Conservation (phyloP, 2,329 filamentous ascomycete genomes). For the Arthroderma sp. region DNA sequence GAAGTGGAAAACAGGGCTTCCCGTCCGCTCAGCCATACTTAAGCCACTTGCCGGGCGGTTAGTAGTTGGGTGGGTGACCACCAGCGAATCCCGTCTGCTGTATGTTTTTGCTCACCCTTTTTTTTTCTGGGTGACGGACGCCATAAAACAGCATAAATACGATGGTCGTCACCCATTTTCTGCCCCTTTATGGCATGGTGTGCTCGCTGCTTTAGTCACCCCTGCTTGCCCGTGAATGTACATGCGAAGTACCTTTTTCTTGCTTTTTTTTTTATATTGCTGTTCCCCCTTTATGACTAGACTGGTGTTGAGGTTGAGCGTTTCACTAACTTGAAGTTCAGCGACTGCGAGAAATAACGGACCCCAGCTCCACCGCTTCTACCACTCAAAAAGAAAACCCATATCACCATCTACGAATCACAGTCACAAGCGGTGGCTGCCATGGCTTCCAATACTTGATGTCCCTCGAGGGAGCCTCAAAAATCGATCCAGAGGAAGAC, state of each 20-base stretch:
- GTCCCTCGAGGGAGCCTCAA: slow-evolving; percentile 52
- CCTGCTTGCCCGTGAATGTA: too few relatives aligned
- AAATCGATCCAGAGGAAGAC: slow-evolving; percentile 61
- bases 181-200: too few relatives aligned
- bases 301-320: not conserved
- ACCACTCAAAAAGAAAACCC: slow-evolving; percentile 45
- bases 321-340: slow-evolving; percentile 11
- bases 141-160: not conserved
- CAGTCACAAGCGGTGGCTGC: slow-evolving; percentile 86
- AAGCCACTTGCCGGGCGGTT: slow-evolving; percentile 34
- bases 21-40: slow-evolving; percentile 35
- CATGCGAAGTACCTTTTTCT: too few relatives aligned
- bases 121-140: not conserved
- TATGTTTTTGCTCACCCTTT: slow-evolving; percentile 23
- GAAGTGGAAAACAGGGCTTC: slow-evolving; percentile 35
- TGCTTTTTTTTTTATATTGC: too few relatives aligned
- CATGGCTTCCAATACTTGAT: slow-evolving; percentile 98
- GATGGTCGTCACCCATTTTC: too few relatives aligned
- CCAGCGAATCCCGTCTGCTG: slow-evolving; percentile 34
- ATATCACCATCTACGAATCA: slow-evolving; percentile 73
- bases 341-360: slow-evolving; percentile 64
- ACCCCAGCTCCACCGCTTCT: slow-evolving; percentile 32
- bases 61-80: slow-evolving; percentile 37
- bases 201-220: too few relatives aligned
- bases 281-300: too few relatives aligned